Base-by-base conservation (phyloP, 805 yeast genomes). In the Candida corydali region DNA sequence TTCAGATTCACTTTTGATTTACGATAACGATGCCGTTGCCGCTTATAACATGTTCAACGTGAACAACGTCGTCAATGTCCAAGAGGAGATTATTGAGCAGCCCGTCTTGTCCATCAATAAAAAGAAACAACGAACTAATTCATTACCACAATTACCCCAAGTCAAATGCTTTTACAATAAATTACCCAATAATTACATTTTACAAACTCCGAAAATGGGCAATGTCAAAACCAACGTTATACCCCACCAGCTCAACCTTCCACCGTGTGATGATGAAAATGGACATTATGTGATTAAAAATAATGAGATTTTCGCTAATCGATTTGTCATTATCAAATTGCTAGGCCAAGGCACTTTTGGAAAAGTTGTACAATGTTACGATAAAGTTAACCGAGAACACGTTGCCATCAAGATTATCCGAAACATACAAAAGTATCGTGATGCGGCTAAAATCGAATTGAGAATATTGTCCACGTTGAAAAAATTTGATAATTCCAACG, bases 261-360 rank as follows among this genome's bases (percentile, higher is more conserved):
- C 59, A 4, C 65, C 73, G 26, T 76, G 80, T 48, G 82, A 75
- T 49, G 87, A 82, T 48, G 74, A 76, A 40, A 82, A 83, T 42
- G 94, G 94, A 3, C 88, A 85, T 54, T 83, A 80, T 51, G 73
- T 80, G 33, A 78, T 80, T 10, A 72, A 70, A 33, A 59, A 69
- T 8, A 77, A 79, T 41, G 78, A 80, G 20, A 50, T 57, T 2
- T 82, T 84, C 56, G 86, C 95, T n/a, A 79, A 83, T 51, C 61
- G 95, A 31, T 89, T 83, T 57, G 62, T 72, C 14, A 82, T 89
- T 9, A 60, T 75, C 23, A 71, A 77, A 40, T 63, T 87, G 23
- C 65, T 93, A 38, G 96, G 96, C 25, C 95, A 87, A 51, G 96
- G 96, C 10, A 87, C 96, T 1, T 87, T 86, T 64, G 96, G 96